A percentile compares a stretch with the other conserved stretches of the same genome.
Evolutionary conservation across 2,329 filamentous ascomycete genomes (phyloP).

Genomic region (Metarhizium anisopliae): DNA sequence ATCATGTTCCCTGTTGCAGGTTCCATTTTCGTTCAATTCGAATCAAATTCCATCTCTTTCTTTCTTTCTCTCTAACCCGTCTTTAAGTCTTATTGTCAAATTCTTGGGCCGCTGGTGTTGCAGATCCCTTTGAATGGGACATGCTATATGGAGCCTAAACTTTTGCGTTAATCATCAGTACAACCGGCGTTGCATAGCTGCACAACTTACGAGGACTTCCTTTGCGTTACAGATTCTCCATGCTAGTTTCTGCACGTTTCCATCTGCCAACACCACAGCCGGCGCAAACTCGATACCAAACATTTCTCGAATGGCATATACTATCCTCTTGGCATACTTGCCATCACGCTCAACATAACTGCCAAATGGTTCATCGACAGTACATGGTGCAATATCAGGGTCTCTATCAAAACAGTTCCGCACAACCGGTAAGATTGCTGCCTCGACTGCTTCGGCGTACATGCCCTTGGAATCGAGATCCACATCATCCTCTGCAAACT

Average conservation of each 20-base stretch:
- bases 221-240: conserved; percentile 96
- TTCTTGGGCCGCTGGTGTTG: conserved; percentile 44
- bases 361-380: conserved; percentile 74
- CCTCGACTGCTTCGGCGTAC: conserved; percentile 63
- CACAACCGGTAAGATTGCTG: conserved; percentile 70
- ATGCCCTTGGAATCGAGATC: conserved; percentile 49
- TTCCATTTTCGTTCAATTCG: background rate
- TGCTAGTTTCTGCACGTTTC: conserved; percentile 79
- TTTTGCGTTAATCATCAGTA: background rate
- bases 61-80: background rate
- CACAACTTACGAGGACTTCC: conserved; percentile 69
- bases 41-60: background rate
- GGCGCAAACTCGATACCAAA: conserved; percentile 94
- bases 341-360: conserved; percentile 75
- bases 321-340: conserved; percentile 82
- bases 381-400: conserved; percentile 78
- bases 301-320: conserved; percentile 93
- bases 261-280: conserved; percentile 85
- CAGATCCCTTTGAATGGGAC: conserved; percentile 53
- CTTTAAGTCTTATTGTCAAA: conserved; percentile 19
- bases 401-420: conserved; percentile 90
- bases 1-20: background rate
- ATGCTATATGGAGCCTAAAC: conserved; percentile 62
- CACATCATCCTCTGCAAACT: conserved; percentile 69
- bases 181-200: background rate